phyloP scores from a whole-genome alignment of 495 filamentous ascomycete genomes.

The Daldinia decipiens region DNA sequence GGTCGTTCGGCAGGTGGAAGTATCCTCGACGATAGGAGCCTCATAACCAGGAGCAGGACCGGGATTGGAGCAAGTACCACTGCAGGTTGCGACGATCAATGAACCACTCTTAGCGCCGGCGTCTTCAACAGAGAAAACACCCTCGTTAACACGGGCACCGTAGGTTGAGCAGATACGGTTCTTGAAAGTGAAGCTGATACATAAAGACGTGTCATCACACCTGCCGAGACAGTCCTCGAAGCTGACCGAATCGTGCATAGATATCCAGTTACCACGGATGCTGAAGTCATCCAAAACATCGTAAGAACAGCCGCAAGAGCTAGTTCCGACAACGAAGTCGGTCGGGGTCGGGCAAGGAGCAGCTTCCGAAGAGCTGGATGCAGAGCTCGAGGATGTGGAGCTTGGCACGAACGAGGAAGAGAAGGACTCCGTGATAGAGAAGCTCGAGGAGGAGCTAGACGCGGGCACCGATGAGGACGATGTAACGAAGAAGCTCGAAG shows the following conservation, averaged over 20 bases:
- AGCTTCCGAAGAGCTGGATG: conserved; percentile 1
- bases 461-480: background rate
- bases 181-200: conserved; percentile 23
- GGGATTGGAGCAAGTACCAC: conserved; percentile 19
- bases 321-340: conserved; percentile 10
- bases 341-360: conserved; percentile 26
- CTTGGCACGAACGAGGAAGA: background rate
- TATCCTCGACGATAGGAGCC: conserved; percentile 16
- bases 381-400: background rate
- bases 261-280: background rate
- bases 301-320: conserved; percentile 23
- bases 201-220: conserved; percentile 13
- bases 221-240: conserved; percentile 25
- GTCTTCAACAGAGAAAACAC: conserved; percentile 11
- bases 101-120: conserved; percentile 19
- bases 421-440: background rate
- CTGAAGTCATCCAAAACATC: conserved; percentile 16
- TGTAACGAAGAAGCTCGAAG: background rate
- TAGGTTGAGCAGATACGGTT: conserved; percentile 5
- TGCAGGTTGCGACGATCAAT: conserved; percentile 20
- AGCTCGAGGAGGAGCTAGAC: conserved; percentile 4
- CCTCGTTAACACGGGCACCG: conserved; percentile 18
- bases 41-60: background rate
- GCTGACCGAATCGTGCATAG: background rate
- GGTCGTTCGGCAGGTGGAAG: conserved; percentile 20